These are phyloP conservation scores for Rhizophora mangle DNA, from an alignment of 345 rosid species.

Conservation along the genomic window DNA sequence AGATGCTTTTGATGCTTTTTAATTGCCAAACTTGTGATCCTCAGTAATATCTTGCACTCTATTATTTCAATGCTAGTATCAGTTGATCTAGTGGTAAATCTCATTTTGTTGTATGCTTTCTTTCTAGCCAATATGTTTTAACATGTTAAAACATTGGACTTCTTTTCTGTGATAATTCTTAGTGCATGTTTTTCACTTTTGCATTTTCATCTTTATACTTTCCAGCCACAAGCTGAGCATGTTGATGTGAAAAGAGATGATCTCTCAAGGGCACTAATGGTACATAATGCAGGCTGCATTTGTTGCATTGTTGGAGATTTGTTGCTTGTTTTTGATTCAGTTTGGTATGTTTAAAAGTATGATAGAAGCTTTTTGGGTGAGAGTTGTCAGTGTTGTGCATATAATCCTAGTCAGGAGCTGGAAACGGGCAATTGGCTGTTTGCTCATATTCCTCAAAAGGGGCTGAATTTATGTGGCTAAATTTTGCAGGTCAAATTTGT, in stretches of 20 bases:
- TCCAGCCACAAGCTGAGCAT: conserved; percentile 60
- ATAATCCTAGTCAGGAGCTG: neutral
- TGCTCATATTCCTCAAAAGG: neutral
- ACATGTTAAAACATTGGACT: neutral
- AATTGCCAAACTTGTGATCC: neutral
- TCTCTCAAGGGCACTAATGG: conserved; percentile 49
- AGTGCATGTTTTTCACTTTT: conserved; percentile 9
- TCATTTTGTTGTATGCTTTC: neutral
- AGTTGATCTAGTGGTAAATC: neutral
- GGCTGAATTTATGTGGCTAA: neutral
- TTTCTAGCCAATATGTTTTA: neutral
- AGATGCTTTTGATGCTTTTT: neutral
- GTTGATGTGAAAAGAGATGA: conserved; percentile 55
- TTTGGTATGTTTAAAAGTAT: too few relatives aligned
- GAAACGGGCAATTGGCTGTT: neutral
- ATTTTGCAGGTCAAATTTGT: neutral
- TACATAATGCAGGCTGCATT: conserved; percentile 30
- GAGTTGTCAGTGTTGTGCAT: too few relatives aligned
- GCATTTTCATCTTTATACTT: conserved; percentile 11
- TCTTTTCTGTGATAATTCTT: neutral
- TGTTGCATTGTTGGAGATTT: conserved; percentile 9
- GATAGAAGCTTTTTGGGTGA: neutral
- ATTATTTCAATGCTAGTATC: neutral
- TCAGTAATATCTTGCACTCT: neutral
- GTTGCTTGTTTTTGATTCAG: too few relatives aligned